These are phyloP conservation scores for Leucosporidium yakuticum DNA, from an alignment of 768 basidiomycete species.

Conservation along the genomic window DNA sequence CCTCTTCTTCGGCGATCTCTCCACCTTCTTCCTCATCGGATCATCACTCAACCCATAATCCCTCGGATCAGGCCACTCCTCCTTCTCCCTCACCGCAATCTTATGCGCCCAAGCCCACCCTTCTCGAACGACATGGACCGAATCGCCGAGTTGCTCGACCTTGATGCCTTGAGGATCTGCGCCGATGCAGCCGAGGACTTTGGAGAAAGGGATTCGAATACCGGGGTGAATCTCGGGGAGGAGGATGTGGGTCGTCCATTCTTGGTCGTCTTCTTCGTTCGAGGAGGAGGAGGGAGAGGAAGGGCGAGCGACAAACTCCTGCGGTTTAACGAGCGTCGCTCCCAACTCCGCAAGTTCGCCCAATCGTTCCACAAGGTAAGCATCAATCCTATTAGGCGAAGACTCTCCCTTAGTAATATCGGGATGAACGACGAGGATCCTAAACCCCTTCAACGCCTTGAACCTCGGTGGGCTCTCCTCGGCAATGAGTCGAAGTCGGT, in stretches of 20 bases:
- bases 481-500: no score
- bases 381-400: no score
- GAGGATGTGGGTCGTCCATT: conserved; percentile 32
- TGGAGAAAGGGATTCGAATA: not conserved
- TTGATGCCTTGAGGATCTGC: not conserved
- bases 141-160: conserved; percentile 12
- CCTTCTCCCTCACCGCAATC: not conserved
- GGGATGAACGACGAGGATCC: no score
- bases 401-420: no score
- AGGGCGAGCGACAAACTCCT: conserved; percentile 3
- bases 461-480: no score
- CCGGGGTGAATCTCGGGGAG: not conserved
- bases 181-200: conserved; percentile 19
- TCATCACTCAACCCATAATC: no score
- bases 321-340: conserved; percentile 20
- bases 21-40: no score
- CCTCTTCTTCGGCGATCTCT: not conserved
- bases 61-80: not conserved
- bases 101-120: conserved; percentile 1
- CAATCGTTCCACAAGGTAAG: no score
- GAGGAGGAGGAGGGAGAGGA: no score
- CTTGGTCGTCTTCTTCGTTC: not conserved
- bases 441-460: no score
- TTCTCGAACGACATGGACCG: conserved; percentile 21
- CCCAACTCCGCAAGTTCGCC: not conserved